Percentiles rank a stretch among this genome's conserved stretches.
Evolutionary conservation across 2,329 filamentous ascomycete species (phyloP).

Genomic region (Nannizziopsis arthrosporioides): DNA sequence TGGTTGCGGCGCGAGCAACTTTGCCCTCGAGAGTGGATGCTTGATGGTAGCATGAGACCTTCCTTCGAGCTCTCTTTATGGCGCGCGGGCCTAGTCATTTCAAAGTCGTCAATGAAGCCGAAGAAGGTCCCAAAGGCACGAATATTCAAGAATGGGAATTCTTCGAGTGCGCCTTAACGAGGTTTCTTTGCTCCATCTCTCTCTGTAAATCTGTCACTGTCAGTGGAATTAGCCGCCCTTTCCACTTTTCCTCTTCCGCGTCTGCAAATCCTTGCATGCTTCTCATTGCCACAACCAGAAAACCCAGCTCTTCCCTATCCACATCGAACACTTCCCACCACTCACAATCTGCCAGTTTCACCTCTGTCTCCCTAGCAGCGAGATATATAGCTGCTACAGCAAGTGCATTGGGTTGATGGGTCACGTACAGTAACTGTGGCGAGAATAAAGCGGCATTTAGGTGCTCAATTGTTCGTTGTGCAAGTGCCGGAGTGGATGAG

Average conservation of each 20-base stretch:
- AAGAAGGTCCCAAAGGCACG: too few relatives aligned
- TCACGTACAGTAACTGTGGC: constrained; percentile 80
- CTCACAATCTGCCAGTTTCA: constrained; percentile 67
- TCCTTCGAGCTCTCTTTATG: too few relatives aligned
- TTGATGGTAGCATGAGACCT: too few relatives aligned
- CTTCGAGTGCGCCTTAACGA: constrained; percentile 19
- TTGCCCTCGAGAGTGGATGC: too few relatives aligned
- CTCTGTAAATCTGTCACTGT: constrained; percentile 46
- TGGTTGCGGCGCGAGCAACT: too few relatives aligned
- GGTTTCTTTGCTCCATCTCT: constrained; percentile 47
- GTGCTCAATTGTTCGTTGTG: constrained; percentile 57
- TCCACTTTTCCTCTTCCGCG: constrained; percentile 47
- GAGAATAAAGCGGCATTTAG: constrained; percentile 79
- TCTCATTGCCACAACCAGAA: constrained; percentile 72
- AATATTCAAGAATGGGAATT: neutral
- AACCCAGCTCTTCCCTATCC: constrained; percentile 85
- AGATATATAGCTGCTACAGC: constrained; percentile 84
- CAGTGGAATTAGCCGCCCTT: constrained; percentile 44
- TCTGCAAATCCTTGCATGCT: constrained; percentile 62
- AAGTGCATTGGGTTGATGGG: constrained; percentile 75
- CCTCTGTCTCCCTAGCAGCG: constrained; percentile 63
- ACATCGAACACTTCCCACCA: constrained; percentile 99
- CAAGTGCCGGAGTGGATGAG: constrained; percentile 48
- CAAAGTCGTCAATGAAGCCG: too few relatives aligned
- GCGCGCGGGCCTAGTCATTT: too few relatives aligned